These are phyloP conservation scores for Hypoxylon sp. DNA, from an alignment of 2,329 filamentous ascomycete genomes.

Conservation along the genomic window DNA sequence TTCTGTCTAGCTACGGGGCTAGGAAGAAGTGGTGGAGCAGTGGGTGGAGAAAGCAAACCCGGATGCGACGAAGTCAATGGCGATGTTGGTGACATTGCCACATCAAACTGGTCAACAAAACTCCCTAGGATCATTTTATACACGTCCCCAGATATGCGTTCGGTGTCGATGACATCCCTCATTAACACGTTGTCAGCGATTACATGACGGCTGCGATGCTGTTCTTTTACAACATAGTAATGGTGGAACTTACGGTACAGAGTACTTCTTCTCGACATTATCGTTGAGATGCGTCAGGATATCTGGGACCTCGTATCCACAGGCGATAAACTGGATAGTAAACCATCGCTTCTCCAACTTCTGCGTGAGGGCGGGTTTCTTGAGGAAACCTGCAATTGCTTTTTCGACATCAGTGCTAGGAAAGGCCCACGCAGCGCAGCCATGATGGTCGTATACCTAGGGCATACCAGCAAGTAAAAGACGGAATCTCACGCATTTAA, in stretches of 20 bases:
- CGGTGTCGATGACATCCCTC: constrained; percentile 31
- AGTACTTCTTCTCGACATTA: constrained; percentile 17
- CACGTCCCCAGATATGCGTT: constrained; percentile 23
- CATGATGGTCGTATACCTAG: background rate
- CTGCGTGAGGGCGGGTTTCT: constrained; percentile 7
- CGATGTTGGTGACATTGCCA: constrained; percentile 1
- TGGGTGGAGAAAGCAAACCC: background rate
- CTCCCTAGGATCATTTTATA: constrained; percentile 35
- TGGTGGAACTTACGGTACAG: constrained; percentile 20
- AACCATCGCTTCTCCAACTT: constrained; percentile 30
- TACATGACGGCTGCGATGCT: no score
- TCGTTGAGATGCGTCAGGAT: constrained; percentile 25
- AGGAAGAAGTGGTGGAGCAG: background rate
- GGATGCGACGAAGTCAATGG: background rate
- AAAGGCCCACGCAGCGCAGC: background rate
- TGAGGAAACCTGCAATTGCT: constrained; percentile 22
- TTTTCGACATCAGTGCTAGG: background rate
- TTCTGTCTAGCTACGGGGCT: constrained; percentile 1
- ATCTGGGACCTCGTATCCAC: constrained; percentile 1
- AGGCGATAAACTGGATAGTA: constrained; percentile 30
- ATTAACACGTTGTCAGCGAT: background rate
- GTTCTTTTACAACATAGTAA: no score
- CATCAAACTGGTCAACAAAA: constrained; percentile 19
- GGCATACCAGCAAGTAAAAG: background rate
- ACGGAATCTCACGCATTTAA: background rate